phyloP scores from a whole-genome alignment of 2,329 filamentous ascomycete species.

The Ceratocystis harringtonii region DNA sequence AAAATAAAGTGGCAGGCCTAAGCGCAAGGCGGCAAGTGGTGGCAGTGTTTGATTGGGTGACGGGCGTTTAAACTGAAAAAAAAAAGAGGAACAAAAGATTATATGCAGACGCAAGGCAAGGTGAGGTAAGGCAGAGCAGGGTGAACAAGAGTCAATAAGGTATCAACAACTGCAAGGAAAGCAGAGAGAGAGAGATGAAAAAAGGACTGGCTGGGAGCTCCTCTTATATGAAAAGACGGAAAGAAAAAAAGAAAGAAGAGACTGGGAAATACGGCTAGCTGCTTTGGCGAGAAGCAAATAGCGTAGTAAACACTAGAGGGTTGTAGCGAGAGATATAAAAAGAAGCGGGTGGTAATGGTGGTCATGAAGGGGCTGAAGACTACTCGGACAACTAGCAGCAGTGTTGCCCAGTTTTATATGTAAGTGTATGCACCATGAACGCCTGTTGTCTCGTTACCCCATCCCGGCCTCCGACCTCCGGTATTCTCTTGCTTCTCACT shows the following conservation, averaged over 20 bases:
- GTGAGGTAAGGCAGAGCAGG: not conserved
- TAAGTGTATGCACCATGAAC: not conserved
- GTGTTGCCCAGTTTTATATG: not conserved
- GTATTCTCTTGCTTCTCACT: not conserved
- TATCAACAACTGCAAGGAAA: not conserved
- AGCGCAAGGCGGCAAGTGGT: not conserved
- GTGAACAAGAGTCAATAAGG: too few species aligned
- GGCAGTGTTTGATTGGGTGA: not conserved
- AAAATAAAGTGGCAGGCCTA: not conserved
- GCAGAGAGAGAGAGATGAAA: not conserved
- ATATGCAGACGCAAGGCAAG: not conserved
- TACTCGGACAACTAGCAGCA: not conserved
- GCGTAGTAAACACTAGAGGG: not conserved
- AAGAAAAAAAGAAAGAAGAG: not conserved
- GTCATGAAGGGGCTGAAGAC: not conserved
- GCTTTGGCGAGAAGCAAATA: not conserved
- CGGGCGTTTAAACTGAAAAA: not conserved
- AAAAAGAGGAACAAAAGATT: too few species aligned
- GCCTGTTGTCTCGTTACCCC: not conserved
- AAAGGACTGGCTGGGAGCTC: not conserved
- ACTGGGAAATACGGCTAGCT: not conserved
- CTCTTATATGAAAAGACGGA: not conserved
- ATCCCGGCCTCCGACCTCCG: not conserved
- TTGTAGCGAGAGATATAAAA: not conserved
- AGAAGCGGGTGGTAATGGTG: not conserved